Conservation (phyloP, 148 eudicot genomes). For the Tetragonia tetragonoides region DNA sequence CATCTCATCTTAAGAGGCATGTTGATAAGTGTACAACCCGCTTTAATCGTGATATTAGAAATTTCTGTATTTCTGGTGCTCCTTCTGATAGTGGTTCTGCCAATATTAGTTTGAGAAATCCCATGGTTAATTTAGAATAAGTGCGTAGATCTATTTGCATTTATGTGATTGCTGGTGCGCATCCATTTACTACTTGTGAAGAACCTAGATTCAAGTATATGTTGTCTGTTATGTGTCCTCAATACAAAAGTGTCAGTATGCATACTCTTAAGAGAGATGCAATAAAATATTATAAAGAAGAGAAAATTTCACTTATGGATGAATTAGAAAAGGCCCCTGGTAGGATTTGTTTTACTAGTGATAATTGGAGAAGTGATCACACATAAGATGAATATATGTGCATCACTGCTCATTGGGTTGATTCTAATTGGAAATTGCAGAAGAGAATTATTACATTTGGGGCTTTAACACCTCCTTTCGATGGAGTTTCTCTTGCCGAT, state of each 20-base stretch:
- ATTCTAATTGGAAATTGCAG: slow-evolving; percentile 19
- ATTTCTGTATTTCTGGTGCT: no score
- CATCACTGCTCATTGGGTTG: slow-evolving; percentile 23
- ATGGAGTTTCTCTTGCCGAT: slow-evolving; percentile 20
- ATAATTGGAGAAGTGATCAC: slow-evolving; percentile 16
- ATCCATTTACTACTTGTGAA: neutral
- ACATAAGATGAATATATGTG: slow-evolving; percentile 14
- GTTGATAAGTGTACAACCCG: no score
- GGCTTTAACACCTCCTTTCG: slow-evolving; percentile 1
- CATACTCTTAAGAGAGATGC: neutral
- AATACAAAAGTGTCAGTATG: no score
- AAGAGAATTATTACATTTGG: slow-evolving; percentile 15
- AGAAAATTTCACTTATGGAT: neutral
- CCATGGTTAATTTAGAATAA: no score
- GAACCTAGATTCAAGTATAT: neutral
- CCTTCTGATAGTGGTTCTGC: no score
- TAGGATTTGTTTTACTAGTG: slow-evolving; percentile 15
- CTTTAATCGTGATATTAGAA: no score
- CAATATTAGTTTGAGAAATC: no score
- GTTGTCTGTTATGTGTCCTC: neutral
- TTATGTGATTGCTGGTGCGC: slow-evolving; percentile 2
- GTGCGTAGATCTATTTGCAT: slow-evolving; percentile 1
- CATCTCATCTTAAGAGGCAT: no score
- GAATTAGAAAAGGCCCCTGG: neutral
- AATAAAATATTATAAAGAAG: neutral